Conservation (phyloP, 2,329 filamentous ascomycete species). For the Ascochyta fabae region DNA sequence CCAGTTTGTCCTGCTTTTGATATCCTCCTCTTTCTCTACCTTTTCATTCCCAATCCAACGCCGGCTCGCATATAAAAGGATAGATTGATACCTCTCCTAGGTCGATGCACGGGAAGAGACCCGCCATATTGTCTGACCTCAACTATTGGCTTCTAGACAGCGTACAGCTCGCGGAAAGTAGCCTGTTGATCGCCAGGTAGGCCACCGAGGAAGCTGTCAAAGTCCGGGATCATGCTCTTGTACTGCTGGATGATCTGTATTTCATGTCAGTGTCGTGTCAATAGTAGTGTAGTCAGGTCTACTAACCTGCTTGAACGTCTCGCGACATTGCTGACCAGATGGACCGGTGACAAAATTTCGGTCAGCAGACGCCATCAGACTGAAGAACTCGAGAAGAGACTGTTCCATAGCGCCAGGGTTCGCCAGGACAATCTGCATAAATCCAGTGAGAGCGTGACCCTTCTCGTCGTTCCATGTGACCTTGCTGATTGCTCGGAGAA, state of each 20-base stretch:
- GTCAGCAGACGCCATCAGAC: constrained; percentile 76
- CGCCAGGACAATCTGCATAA: constrained; percentile 80
- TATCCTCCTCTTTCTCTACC: constrained; percentile 37
- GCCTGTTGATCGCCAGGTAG: constrained; percentile 54
- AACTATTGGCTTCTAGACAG: constrained; percentile 27
- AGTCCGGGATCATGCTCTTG: constrained; percentile 62
- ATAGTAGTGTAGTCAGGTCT: neutral
- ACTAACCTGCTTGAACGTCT: constrained; percentile 71
- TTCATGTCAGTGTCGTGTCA: constrained; percentile 22
- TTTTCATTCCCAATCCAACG: constrained; percentile 31
- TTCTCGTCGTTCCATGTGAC: constrained; percentile 93
- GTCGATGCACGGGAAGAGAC: neutral
- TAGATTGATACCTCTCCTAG: neutral
- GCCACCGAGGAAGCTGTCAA: constrained; percentile 58
- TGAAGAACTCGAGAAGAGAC: constrained; percentile 81
- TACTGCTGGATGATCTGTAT: constrained; percentile 59
- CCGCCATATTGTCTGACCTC: neutral
- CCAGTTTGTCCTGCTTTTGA: constrained; percentile 19
- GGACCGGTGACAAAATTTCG: constrained; percentile 63
- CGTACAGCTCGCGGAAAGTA: constrained; percentile 53
- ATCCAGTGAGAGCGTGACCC: constrained; percentile 89
- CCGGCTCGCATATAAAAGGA: constrained; percentile 31
- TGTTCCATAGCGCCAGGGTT: constrained; percentile 94
- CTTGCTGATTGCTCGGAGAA: constrained; percentile 80
- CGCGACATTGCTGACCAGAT: constrained; percentile 65